Evolutionary conservation across 805 yeast genomes (phyloP), one percentile per base, ranked within the genome.

Genomic region (Schizosaccharomyces osmophilus): DNA sequence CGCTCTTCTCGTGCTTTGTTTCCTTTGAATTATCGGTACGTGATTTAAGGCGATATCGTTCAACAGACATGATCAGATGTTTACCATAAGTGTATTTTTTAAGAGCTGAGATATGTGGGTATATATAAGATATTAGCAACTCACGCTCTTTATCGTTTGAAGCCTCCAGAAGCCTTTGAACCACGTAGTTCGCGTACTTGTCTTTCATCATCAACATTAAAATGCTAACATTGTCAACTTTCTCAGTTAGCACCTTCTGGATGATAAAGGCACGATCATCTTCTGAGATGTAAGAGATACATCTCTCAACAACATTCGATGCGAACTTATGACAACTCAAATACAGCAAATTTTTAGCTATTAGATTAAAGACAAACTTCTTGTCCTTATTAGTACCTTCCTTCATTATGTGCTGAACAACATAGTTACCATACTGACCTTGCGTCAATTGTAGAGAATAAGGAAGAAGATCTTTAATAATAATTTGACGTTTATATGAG

Each of bases 371-470:
- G 60, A 93, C 83, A 59, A 70, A 74, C 62, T 76, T 78, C 19
- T 83, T 79, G 67, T 85, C 88, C 31, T 74, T 75, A 3, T 65
- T 64, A 9, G 69, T 67, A n/a, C 95, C 95, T 63, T 83, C 80
- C 71, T 88, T 95, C 65, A 93, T 79, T 62, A 93, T 85, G 71
- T 93, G 97, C 72, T 93, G 99, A 69, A 93, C 87, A 48, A 93
- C 98, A 69, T 93, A 93, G 74, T 93, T 93, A 63, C 99, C 99
- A 71, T 87, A 93, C 74, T 93, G 97, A 70, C 93, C 97, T 70
- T 87, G 95, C 63, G 89, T 85, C 68, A 93, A 77, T 68, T 80
- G 82, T 65, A 79, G 83, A 29, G 87, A 79, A 68, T 80, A 84
- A 61, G 81, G 79, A 66, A 82, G 82, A 67, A 93, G 75, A 69